Evolutionary conservation across 1,284 basidiomycete species (phyloP).

Genomic region (Cystobasidium slooffiae): DNA sequence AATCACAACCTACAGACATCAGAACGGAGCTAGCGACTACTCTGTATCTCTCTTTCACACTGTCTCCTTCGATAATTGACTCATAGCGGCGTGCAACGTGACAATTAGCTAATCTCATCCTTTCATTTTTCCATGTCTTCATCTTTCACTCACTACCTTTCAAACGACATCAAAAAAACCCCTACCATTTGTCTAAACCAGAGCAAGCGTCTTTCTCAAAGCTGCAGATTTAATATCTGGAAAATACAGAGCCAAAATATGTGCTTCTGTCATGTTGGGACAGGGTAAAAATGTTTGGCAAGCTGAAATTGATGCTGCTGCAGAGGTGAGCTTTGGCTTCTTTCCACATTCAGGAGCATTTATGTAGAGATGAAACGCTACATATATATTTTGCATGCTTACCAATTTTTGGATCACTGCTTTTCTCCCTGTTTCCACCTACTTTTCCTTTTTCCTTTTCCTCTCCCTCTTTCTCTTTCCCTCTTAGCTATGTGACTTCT

Average conservation of each 20-base stretch:
- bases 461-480: too few relatives aligned
- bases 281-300: constrained; percentile 99
- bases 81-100: too few relatives aligned
- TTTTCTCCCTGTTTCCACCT: not conserved
- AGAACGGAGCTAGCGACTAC: too few relatives aligned
- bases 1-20: too few relatives aligned
- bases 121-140: too few relatives aligned
- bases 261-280: constrained; percentile 96
- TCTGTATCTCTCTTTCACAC: too few relatives aligned
- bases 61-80: too few relatives aligned
- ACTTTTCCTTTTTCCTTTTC: too few relatives aligned
- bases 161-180: too few relatives aligned
- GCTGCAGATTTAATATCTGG: constrained; percentile 90
- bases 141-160: not conserved
- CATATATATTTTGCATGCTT: not conserved
- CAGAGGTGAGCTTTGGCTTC: constrained; percentile 88
- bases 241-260: constrained; percentile 77
- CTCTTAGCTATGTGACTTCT: constrained; percentile 84
- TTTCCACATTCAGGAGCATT: too few relatives aligned
- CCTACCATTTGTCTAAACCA: constrained; percentile 51
- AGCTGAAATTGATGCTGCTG: constrained; percentile 98
- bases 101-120: too few relatives aligned
- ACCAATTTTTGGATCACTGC: constrained; percentile 1
- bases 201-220: constrained; percentile 96
- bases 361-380: constrained; percentile 44